phyloP scores from a whole-genome alignment of 163 green algal species.

The Volvox carteri region DNA sequence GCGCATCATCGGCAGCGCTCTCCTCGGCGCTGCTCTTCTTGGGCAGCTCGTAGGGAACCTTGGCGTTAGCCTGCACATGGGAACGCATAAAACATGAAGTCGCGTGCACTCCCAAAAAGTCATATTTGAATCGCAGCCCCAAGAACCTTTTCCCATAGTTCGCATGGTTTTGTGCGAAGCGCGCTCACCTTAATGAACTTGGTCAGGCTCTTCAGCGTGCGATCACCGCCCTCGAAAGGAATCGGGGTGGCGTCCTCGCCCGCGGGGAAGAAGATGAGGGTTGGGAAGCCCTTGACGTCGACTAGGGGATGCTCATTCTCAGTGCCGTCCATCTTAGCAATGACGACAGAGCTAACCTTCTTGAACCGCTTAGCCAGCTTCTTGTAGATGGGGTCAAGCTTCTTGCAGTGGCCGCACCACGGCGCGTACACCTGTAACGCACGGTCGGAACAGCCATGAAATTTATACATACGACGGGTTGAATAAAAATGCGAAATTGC shows the following conservation, averaged over 20 bases:
- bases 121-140: background rate
- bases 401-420: conserved; percentile 88
- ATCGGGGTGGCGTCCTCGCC: conserved; percentile 57
- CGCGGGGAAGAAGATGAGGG: conserved; percentile 82
- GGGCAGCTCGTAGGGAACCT: conserved; percentile 72
- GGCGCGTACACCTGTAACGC: conserved; percentile 78
- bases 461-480: no score
- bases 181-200: conserved; percentile 84
- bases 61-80: conserved; percentile 58
- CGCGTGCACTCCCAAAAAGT: background rate
- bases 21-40: conserved; percentile 66
- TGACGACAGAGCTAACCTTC: conserved; percentile 79
- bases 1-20: conserved; percentile 50
- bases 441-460: no score
- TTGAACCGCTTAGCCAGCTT: conserved; percentile 87
- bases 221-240: conserved; percentile 62
- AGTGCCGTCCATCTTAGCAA: conserved; percentile 90
- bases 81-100: background rate
- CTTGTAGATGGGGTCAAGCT: conserved; percentile 82
- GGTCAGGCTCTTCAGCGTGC: conserved; percentile 69
- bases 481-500: no score
- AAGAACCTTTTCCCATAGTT: background rate
- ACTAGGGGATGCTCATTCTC: conserved; percentile 84
- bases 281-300: conserved; percentile 83
- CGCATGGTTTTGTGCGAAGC: no score